A percentile compares a stretch with the other conserved stretches of the same genome.
Conservation (phyloP, 2,329 filamentous ascomycete species). For the Colletotrichum tofieldiae region DNA sequence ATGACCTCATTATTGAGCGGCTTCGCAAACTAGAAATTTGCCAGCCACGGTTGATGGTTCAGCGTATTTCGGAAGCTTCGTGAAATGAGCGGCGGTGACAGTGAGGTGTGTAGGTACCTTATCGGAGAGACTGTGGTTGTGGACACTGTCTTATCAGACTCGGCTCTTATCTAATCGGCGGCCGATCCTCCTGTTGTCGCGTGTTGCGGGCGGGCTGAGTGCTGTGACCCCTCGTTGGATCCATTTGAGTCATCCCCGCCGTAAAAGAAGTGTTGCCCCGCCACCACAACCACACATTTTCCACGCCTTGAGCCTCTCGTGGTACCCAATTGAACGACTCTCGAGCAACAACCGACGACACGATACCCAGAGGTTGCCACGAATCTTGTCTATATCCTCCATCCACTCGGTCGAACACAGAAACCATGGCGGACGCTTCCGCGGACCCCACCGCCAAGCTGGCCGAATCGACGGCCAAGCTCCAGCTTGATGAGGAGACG, state of each 20-base stretch:
- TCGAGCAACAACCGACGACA: neutral
- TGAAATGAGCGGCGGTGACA: neutral
- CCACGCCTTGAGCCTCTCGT: conserved; percentile 10
- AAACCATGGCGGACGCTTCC: conserved; percentile 64
- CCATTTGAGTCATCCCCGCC: conserved; percentile 41
- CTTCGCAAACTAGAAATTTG: neutral
- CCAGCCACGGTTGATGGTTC: neutral
- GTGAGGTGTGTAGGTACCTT: neutral
- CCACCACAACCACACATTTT: conserved; percentile 36
- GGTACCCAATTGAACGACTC: conserved; percentile 22
- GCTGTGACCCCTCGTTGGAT: conserved; percentile 36
- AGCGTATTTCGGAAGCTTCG: neutral
- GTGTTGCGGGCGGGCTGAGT: conserved; percentile 12
- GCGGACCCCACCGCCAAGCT: conserved; percentile 68
- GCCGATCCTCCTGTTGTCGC: neutral
- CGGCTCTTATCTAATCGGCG: conserved; percentile 25
- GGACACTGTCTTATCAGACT: conserved; percentile 1
- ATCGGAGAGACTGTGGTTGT: neutral
- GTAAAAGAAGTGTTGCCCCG: conserved; percentile 41
- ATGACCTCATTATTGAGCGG: neutral
- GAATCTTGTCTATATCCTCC: accelerated
- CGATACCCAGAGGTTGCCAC: neutral
- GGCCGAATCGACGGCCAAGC: conserved; percentile 67
- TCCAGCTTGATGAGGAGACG: conserved; percentile 74
- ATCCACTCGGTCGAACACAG: neutral